Base-by-base conservation (phyloP, 2,329 filamentous ascomycete genomes). In the Scytalidium sp. region DNA sequence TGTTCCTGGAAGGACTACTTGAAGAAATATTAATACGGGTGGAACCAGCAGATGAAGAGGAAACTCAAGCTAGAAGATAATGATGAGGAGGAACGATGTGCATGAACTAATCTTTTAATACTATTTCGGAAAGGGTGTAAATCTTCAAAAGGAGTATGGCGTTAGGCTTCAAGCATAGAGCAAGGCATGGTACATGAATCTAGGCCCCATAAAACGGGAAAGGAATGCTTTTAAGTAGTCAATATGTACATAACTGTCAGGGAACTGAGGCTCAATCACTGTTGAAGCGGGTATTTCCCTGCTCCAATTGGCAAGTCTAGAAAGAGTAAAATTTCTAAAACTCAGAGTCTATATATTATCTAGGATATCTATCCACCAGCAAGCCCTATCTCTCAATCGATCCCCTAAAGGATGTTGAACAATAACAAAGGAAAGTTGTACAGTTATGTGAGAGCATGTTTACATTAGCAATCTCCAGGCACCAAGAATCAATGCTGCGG, bases 1-100 rank as follows among this genome's bases (percentile, higher is more conserved):
- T 88, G 1, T 95, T 97, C 59, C 70, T 97, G 7, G 94, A 99
- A 67, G 93, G 92, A 0, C 81, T 97, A 55, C 73, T 99, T 27
- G 94, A 99, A 67, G 94, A 99, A 74, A 87, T 99, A 20, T 73
- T 99, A 19, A 91, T 97, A 29, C 75, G 94, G 49, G 90, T 97
- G 13, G 93, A 97, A 72, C 89, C 92, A 3, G 76, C 91, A 53
- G 81, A 83, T 57, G 64, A 67, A 47, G 64, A 64, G 25, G 60
- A 62, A 15, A 49, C 21, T 41, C 50, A 61, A 49, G 55, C 58
- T 11, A 51, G 43, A 52, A 43, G 56, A 56, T 59, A 53, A 56
- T 15, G 27, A 48, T 50, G 45, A 43, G 20, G 41, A 41, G n/a
- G n/a, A n/a, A n/a, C n/a, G n/a, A n/a, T n/a, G n/a, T 36, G 32